Conservation (phyloP, 306 rosid species). For the Quercus gilva region DNA sequence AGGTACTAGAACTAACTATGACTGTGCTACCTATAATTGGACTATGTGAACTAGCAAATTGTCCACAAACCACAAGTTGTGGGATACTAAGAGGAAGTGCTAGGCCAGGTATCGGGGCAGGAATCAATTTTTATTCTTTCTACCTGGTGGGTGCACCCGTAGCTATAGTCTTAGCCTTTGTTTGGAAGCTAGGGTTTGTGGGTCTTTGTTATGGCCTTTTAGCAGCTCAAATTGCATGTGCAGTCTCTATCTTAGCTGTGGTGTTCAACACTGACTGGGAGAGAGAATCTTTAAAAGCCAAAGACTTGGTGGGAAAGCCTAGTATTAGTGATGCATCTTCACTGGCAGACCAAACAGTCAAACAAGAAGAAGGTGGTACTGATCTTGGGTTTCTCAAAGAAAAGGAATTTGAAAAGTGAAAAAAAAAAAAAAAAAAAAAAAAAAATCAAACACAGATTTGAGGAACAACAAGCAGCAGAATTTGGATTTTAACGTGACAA, state of each 20-base stretch:
- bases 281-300: slow-evolving; percentile 52
- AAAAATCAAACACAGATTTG: not conserved
- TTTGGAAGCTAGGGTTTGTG: slow-evolving; percentile 51
- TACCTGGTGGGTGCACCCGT: slow-evolving; percentile 73
- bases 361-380: slow-evolving; percentile 30
- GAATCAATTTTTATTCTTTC: slow-evolving; percentile 54
- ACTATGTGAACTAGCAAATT: slow-evolving; percentile 58
- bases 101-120: slow-evolving; percentile 65
- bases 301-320: slow-evolving; percentile 49
- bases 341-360: slow-evolving; percentile 16
- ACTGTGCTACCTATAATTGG: slow-evolving; percentile 61
- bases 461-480: not conserved
- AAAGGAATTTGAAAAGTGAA: slow-evolving; percentile 5
- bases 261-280: slow-evolving; percentile 66
- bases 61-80: slow-evolving; percentile 69
- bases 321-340: slow-evolving; percentile 1
- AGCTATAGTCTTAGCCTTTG: slow-evolving; percentile 48
- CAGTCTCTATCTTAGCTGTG: slow-evolving; percentile 46
- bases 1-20: slow-evolving; percentile 47
- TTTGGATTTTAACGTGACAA: not conserved
- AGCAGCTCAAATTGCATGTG: slow-evolving; percentile 64
- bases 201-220: slow-evolving; percentile 67
- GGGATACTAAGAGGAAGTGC: slow-evolving; percentile 73
- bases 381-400: slow-evolving; percentile 33
- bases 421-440: not conserved